A percentile compares a stretch with the other conserved stretches of the same genome.
Conservation (phyloP, 2,329 filamentous ascomycete species). For the Aspergillus tamarii region DNA sequence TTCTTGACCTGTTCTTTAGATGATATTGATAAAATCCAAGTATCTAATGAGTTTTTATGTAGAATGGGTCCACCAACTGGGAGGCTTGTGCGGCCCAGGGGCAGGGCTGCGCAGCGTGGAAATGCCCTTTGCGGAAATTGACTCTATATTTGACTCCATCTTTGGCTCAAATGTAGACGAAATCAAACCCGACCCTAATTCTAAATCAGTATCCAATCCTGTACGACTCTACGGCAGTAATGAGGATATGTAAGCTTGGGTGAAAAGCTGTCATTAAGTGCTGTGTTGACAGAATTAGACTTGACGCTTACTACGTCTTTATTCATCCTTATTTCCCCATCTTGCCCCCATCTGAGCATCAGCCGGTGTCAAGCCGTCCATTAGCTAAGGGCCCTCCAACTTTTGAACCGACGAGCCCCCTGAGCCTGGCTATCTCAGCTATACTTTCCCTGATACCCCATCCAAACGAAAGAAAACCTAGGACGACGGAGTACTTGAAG, state of each 20-base stretch:
- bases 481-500: conserved; percentile 22
- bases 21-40: background rate
- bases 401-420: conserved; percentile 28
- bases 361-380: conserved; percentile 22
- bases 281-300: conserved; percentile 18
- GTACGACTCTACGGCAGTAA: conserved; percentile 50
- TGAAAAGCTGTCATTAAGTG: background rate
- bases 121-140: conserved; percentile 52
- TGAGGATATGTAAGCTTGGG: conserved; percentile 44
- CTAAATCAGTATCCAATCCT: conserved; percentile 17
- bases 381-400: conserved; percentile 1
- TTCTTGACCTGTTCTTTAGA: background rate
- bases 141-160: conserved; percentile 51
- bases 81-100: conserved; percentile 47
- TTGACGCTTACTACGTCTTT: conserved; percentile 37
- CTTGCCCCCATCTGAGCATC: conserved; percentile 27
- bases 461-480: conserved; percentile 25
- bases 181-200: background rate
- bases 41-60: background rate
- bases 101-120: conserved; percentile 53
- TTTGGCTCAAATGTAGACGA: conserved; percentile 15
- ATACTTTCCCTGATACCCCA: conserved; percentile 32
- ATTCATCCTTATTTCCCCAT: conserved; percentile 36
- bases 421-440: conserved; percentile 33
- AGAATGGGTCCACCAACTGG: conserved; percentile 24